These are phyloP conservation scores for Helotiales sp. DNA, from an alignment of 2,329 filamentous ascomycete species.

Conservation along the genomic window DNA sequence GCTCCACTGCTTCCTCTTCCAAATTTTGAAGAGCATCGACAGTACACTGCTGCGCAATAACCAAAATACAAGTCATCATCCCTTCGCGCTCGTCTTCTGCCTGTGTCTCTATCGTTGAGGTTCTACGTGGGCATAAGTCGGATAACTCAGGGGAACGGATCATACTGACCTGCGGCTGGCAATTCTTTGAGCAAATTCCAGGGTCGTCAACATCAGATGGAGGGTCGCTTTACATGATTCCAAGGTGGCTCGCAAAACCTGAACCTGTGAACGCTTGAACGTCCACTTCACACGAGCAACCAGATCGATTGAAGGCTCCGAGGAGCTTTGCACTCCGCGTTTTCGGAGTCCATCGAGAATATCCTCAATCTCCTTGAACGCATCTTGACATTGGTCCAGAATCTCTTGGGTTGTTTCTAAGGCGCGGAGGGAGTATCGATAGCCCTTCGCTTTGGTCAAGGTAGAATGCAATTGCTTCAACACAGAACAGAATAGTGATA, in stretches of 20 bases:
- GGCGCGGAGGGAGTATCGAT: conserved; percentile 3
- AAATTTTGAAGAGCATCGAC: neutral
- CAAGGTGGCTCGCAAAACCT: neutral
- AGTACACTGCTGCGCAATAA: conserved; percentile 7
- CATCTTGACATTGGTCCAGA: conserved; percentile 6
- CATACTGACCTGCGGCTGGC: conserved; percentile 1
- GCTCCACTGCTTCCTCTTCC: neutral
- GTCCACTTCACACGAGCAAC: conserved; percentile 6
- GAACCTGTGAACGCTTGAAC: conserved; percentile 6
- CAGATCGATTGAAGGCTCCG: neutral
- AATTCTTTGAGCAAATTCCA: conserved; percentile 2
- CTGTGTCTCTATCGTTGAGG: neutral
- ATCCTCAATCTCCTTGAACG: conserved; percentile 10
- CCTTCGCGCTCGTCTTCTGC: neutral
- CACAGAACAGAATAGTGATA: conserved; percentile 8
- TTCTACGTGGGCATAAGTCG: neutral
- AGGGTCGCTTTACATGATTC: conserved; percentile 5
- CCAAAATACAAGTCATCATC: neutral
- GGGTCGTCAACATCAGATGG: conserved; percentile 2
- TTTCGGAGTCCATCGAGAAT: conserved; percentile 1
- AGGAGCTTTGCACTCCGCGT: neutral
- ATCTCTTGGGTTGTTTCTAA: conserved; percentile 10
- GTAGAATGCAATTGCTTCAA: conserved; percentile 6
- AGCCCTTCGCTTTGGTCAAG: neutral
- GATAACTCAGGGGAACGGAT: neutral